phyloP scores from a whole-genome alignment of 1,139 yeast species.

The Williopsis jadinii region DNA sequence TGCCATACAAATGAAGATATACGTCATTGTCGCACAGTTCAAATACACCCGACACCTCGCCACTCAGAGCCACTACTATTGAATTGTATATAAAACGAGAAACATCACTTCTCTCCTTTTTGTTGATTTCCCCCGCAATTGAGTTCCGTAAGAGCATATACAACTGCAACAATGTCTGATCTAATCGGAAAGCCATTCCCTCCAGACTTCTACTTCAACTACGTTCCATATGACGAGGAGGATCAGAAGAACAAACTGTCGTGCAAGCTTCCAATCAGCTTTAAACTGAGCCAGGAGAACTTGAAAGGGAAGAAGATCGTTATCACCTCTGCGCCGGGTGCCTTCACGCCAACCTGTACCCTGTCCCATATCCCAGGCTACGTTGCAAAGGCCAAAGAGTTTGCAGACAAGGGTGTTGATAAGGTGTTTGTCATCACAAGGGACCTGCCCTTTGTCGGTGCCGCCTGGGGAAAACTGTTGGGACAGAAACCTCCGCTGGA shows the following conservation, averaged over 20 bases:
- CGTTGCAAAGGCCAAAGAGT: slow-evolving; percentile 42
- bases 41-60: no score
- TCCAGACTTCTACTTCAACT: slow-evolving; percentile 22
- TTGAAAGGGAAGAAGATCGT: slow-evolving; percentile 38
- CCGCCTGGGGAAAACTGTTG: slow-evolving; percentile 77
- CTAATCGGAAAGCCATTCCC: slow-evolving; percentile 22
- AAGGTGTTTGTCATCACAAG: slow-evolving; percentile 66
- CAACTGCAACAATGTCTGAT: slow-evolving; percentile 14
- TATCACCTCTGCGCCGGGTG: slow-evolving; percentile 83
- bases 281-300: slow-evolving; percentile 20
- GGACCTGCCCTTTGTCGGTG: slow-evolving; percentile 75
- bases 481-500: slow-evolving; percentile 40
- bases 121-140: no score
- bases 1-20: no score
- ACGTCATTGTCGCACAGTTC: no score
- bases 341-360: slow-evolving; percentile 88
- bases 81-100: no score
- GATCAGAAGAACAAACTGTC: slow-evolving; percentile 20
- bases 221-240: slow-evolving; percentile 21
- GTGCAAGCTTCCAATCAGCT: slow-evolving; percentile 21
- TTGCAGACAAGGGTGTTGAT: slow-evolving; percentile 64
- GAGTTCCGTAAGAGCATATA: no score
- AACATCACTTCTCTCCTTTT: no score
- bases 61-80: no score
- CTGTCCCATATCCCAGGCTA: slow-evolving; percentile 76